Evolutionary conservation across 306 rosid genomes (phyloP).

Genomic region (Lathyrus oleraceus): DNA sequence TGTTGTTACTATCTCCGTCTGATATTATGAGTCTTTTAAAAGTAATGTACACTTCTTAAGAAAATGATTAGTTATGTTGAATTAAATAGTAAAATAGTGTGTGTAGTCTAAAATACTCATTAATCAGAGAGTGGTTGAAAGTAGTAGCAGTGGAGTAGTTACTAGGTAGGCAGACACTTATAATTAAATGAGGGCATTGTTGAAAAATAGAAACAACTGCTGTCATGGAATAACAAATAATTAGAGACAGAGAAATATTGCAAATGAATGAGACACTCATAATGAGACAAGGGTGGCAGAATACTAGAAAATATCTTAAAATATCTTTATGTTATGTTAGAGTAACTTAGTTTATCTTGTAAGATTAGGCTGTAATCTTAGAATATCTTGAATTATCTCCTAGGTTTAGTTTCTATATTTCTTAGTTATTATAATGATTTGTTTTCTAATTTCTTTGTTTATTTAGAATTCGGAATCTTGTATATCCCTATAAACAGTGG

Average conservation of each 20-base stretch:
- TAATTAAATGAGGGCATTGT: not conserved
- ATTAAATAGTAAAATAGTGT: not conserved
- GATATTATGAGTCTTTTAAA: not conserved
- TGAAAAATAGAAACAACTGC: not conserved
- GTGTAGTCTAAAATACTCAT: not conserved
- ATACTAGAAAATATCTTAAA: not conserved
- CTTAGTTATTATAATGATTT: not conserved
- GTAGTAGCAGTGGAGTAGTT: not conserved
- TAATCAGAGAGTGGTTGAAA: not conserved
- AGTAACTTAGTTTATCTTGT: not conserved
- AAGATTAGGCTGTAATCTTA: not conserved
- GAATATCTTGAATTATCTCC: not conserved
- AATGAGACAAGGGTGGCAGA: not conserved
- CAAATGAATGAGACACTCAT: not conserved
- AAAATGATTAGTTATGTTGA: not conserved
- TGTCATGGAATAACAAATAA: not conserved
- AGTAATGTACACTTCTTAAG: not conserved
- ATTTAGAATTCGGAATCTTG: not conserved
- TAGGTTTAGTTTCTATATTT: not conserved
- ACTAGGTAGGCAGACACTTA: not conserved
- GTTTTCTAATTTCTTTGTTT: not conserved
- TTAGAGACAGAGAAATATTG: not conserved
- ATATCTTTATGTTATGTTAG: not conserved
- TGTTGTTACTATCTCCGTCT: not conserved
- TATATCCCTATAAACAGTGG: not conserved